Conservation (phyloP, 2,329 filamentous ascomycete genomes). For the Fusarium buharicum region DNA sequence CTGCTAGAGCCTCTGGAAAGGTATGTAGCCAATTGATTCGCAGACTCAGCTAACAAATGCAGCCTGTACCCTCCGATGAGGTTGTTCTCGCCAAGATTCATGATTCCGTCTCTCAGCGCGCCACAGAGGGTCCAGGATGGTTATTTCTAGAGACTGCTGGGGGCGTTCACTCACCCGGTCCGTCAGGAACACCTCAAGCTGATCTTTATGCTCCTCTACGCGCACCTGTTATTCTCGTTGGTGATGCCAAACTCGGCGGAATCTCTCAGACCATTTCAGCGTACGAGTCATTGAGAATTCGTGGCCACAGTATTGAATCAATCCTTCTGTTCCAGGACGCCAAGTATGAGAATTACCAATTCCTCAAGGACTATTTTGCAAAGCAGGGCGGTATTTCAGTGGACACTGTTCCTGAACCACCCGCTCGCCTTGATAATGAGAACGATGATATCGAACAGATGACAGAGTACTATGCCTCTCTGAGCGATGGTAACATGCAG, state of each 20-base stretch:
- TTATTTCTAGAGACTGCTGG: conserved; percentile 84
- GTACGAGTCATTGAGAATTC: conserved; percentile 79
- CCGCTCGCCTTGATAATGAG: conserved; percentile 54
- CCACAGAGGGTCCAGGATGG: conserved; percentile 64
- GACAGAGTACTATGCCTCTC: conserved; percentile 69
- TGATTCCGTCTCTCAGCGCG: conserved; percentile 48
- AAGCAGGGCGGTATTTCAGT: conserved; percentile 67
- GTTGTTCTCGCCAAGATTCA: conserved; percentile 62
- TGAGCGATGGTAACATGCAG: conserved; percentile 54
- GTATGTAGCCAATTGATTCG: conserved; percentile 41
- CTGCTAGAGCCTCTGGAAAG: conserved; percentile 63
- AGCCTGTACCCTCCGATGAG: conserved; percentile 63
- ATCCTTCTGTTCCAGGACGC: conserved; percentile 75
- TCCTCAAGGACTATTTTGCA: conserved; percentile 74
- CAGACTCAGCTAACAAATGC: conserved; percentile 7
- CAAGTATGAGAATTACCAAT: conserved; percentile 74
- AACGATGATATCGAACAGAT: conserved; percentile 67
- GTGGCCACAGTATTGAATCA: conserved; percentile 79
- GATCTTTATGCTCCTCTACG: conserved; percentile 80
- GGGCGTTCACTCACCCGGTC: conserved; percentile 81
- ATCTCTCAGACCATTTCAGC: conserved; percentile 84
- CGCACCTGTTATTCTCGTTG: conserved; percentile 78
- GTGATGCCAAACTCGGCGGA: conserved; percentile 79
- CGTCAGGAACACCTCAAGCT: conserved; percentile 79
- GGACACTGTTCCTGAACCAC: conserved; percentile 68